Evolutionary conservation across 2,329 filamentous ascomycete genomes (phyloP).

Genomic region (Talaromyces piceae): DNA sequence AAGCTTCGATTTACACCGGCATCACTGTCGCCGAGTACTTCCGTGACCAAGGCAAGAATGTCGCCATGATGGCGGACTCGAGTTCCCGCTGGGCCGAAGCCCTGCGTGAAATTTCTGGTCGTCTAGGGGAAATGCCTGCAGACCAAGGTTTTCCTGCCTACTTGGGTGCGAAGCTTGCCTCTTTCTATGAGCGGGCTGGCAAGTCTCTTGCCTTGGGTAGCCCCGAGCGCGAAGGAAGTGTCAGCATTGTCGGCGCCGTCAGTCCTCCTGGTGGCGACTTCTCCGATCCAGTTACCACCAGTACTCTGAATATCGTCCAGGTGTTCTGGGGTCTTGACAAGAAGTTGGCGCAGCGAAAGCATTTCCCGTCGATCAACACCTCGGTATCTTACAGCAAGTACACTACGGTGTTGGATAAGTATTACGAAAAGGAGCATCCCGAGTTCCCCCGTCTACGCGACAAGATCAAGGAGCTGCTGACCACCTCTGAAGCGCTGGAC

Average conservation of each 20-base stretch:
- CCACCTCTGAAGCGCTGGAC: slow-evolving; percentile 93
- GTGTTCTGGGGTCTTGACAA: slow-evolving; percentile 99
- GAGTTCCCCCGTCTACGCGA: slow-evolving; percentile 91
- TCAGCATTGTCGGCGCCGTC: slow-evolving; percentile 96
- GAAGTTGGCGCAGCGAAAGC: slow-evolving; percentile 97
- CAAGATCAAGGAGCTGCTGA: slow-evolving; percentile 86
- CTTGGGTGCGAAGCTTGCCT: slow-evolving; percentile 89
- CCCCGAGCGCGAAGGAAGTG: slow-evolving; percentile 80
- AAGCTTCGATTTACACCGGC: slow-evolving; percentile 97
- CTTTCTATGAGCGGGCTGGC: slow-evolving; percentile 98
- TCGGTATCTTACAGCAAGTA: slow-evolving; percentile 95
- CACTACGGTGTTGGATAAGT: slow-evolving; percentile 78
- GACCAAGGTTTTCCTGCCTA: slow-evolving; percentile 99
- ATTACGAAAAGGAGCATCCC: slow-evolving; percentile 86
- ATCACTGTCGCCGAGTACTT: slow-evolving; percentile 97
- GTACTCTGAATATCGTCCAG: slow-evolving; percentile 93
- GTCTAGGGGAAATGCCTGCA: slow-evolving; percentile 98
- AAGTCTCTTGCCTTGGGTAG: slow-evolving; percentile 79
- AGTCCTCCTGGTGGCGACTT: slow-evolving; percentile 98
- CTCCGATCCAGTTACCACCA: slow-evolving; percentile 91
- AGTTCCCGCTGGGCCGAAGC: slow-evolving; percentile 98
- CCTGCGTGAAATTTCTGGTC: slow-evolving; percentile 95
- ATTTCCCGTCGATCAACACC: slow-evolving; percentile 98
- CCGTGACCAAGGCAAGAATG: slow-evolving; percentile 90
- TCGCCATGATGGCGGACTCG: slow-evolving; percentile 98